Evolutionary conservation across 169 alveolate species (phyloP), one percentile per base, ranked within the genome.

Genomic region (Eimeria acervulina): DNA sequence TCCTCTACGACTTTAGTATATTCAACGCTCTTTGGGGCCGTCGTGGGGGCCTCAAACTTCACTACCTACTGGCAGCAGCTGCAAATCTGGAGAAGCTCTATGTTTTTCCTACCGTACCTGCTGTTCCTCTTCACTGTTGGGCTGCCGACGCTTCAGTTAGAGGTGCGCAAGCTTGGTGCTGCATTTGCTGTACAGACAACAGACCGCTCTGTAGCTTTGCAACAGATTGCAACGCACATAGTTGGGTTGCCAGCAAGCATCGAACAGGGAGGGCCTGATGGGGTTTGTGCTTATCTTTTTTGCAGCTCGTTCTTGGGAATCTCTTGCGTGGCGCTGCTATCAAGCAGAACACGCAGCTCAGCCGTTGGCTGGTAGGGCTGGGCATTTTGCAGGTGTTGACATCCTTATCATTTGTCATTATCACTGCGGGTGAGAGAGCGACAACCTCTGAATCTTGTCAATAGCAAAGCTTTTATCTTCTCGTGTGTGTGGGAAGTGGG

Each of bases 51-150:
- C 51, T 38, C 80, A 4, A 80, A 92, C 72, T 80, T 92, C 74
- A 92, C 95, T 26, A 76, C 90, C 26, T 92, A 76, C 92, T 92
- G 95, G 95, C 68, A 85, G 31, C 95, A 92, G 36, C 42, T 92
- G 72, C 95, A 92, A 61, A 59, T 92, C 52, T 92, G 95, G 95
- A 19, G 78, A 15, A 92, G 95, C 84, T 76, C 92, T 33, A 92
- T 92, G 95, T 92, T 92, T 74, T 80, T 92, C 52, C 66, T 92
- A 52, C 95, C 95, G 4, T 92, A 66, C 95, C 36, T 78, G 66
- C 72, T 92, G 55, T 76, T 31, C 95, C 68, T 92, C 74, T 59
- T 92, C 72, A 47, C 70, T 33, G 84, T 92, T 36, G 95, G 95
- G 44, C 52, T 92, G 40, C 95, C 95, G 12, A 55, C 95, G 31